Evolutionary conservation across 176 grass and related monocot species (phyloP), one percentile per base, ranked within the genome.

Genomic region (Poa pratensis): DNA sequence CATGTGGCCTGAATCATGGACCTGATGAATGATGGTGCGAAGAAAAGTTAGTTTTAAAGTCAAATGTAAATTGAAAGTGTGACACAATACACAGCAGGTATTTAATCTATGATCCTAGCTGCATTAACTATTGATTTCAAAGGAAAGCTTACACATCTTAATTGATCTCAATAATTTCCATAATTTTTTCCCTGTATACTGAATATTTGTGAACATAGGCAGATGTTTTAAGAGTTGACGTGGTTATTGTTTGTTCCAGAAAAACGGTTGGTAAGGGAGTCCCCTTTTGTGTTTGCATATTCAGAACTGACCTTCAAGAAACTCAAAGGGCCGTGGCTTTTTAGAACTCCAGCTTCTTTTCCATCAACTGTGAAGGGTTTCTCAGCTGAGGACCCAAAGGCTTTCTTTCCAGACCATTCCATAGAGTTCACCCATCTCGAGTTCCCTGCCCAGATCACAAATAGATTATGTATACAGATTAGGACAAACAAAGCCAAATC

Each of bases 391-490:
- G 89, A 85, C 52, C 86, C 89, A 19, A 94, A 97, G 76, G 27
- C 82, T 88, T 89, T 83, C 87, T 94, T 88, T 67, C 90, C 95
- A 80, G 85, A 91, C 95, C 95, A 97, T 67, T 97, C 82, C 95
- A 97, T 97, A 28, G 92, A 86, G 49, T 97, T 88, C 35, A 97
- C 95, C 95, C 95, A 97, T 85, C 92, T 93, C n/a, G 90, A 97
- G 74, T 97, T 97, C 12, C 92, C 92, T 97, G 85, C 26, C 10
- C 65, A 81, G 59, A 82, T 55, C 32, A 80, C 3, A 63, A 77
- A 81, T 61, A 73, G 3, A 75, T 80, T 51, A 59, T 43, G 6
- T 23, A 53, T 20, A 51, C 9, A 78, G 2, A 46, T 79, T 46
- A 18, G 4, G n/a, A 12, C 13, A 60, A 74, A 11, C 35, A 84